A percentile compares a stretch with the other conserved stretches of the same genome.
phyloP scores from a whole-genome alignment of 768 basidiomycete genomes.

The Cystofilobasidium capitatum region DNA sequence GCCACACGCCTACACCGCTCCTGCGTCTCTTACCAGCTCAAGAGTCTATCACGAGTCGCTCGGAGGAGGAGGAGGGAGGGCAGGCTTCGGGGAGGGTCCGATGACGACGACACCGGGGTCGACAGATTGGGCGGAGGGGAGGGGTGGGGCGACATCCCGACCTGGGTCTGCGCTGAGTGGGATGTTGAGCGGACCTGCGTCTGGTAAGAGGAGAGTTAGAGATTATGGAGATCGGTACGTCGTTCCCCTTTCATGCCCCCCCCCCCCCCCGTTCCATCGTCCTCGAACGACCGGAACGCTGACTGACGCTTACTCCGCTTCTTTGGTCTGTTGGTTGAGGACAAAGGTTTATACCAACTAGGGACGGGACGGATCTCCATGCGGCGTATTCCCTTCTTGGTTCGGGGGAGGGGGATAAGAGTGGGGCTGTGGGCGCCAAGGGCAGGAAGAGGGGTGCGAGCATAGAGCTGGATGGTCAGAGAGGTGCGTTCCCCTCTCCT shows the following conservation, averaged over 20 bases:
- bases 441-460: conserved; percentile 44
- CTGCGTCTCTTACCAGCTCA: background rate
- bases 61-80: background rate
- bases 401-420: conserved; percentile 39
- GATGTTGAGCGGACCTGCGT: background rate
- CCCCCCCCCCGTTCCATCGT: background rate
- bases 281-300: background rate
- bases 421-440: conserved; percentile 54
- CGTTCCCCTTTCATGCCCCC: background rate
- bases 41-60: background rate
- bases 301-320: background rate
- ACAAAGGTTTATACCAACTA: conserved; percentile 52
- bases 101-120: background rate
- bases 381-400: conserved; percentile 56
- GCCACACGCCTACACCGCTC: background rate
- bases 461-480: conserved; percentile 55
- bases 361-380: conserved; percentile 54
- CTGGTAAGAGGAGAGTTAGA: conserved; percentile 35
- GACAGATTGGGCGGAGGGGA: background rate
- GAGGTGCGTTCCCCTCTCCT: conserved; percentile 44
- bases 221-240: conserved; percentile 42
- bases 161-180: too few relatives aligned
- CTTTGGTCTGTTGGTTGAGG: background rate
- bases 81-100: background rate
- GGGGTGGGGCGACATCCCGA: background rate